A percentile compares a stretch with the other conserved stretches of the same genome.
These are phyloP conservation scores for Pholiota conissans DNA, from an alignment of 768 basidiomycete genomes.

Conservation along the genomic window DNA sequence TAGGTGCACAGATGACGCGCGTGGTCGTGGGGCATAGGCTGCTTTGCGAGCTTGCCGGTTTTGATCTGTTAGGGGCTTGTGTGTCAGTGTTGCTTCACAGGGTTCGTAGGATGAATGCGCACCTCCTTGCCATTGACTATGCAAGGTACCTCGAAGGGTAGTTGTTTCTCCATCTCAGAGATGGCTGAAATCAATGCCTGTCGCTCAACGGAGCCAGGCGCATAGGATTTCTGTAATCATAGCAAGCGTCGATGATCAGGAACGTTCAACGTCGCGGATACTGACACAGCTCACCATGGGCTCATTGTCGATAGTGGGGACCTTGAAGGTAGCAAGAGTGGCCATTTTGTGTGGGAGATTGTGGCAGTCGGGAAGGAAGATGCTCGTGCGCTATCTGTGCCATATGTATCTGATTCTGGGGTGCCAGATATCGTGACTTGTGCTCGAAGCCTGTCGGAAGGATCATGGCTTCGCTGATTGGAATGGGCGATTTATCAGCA, in stretches of 20 bases:
- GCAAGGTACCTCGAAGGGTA: constrained; percentile 92
- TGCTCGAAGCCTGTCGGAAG: background rate
- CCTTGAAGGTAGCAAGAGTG: constrained; percentile 79
- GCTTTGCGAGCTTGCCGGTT: constrained; percentile 77
- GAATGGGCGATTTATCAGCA: background rate
- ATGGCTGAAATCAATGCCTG: constrained; percentile 70
- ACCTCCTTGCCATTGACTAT: constrained; percentile 89
- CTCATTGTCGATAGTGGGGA: constrained; percentile 89
- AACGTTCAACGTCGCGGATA: background rate
- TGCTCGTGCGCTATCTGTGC: background rate
- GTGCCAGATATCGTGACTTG: background rate
- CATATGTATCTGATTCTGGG: too few relatives aligned
- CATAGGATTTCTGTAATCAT: constrained; percentile 76
- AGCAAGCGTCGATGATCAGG: background rate
- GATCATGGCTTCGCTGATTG: background rate
- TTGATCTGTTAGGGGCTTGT: constrained; percentile 47
- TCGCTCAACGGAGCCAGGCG: constrained; percentile 78
- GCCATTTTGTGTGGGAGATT: constrained; percentile 43
- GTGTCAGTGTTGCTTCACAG: background rate
- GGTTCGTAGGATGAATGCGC: constrained; percentile 23
- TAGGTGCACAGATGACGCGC: constrained; percentile 79
- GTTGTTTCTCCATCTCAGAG: constrained; percentile 73
- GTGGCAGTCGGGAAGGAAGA: constrained; percentile 14
- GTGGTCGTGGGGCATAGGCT: constrained; percentile 86
- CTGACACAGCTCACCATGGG: constrained; percentile 65